Evolutionary conservation across 208 protist genomes (phyloP), one percentile per base, ranked within the genome.

Genomic region (Giardia duodenalis): DNA sequence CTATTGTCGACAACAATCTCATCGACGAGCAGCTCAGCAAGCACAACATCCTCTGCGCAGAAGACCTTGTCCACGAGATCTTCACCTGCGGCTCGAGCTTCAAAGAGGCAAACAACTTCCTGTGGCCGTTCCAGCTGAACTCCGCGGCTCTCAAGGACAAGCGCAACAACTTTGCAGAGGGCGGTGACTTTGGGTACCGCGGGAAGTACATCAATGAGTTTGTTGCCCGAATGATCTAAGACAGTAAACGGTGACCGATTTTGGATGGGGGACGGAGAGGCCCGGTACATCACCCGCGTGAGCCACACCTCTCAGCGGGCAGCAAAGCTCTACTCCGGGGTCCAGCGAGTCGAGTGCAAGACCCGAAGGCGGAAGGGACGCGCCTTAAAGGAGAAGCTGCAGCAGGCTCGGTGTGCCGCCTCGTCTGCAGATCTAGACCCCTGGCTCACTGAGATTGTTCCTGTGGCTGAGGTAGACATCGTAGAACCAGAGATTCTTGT

Each of bases 51-150:
- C 95, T 99, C 87, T 99, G 98, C 94, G 96, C 98, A 67, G 99
- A 99, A 96, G 99, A 99, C 93, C 92, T 99, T 44, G 97, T 99
- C 94, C 98, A 99, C 97, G 97, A 99, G 96, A 98, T 99, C 95
- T 97, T 96, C 97, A 99, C 98, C 93, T 96, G 96, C 93, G 98
- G 98, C 93, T 96, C 97, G 93, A 90, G 98, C 95, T 99, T 99
- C 97, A 98, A 97, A 94, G 94, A 97, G 93, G 98, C 97, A 67
- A 98, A 96, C 95, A 97, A 97, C 93, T 98, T 98, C 95, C 92
- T 99, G 67, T 99, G 98, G 98, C 98, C 98, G 93, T 99, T 99
- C 97, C 95, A 96, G 93, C 89, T 95, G 39, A 95, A 92, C 47
- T 95, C 96, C 45, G 97, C 98, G 67, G 0, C 39, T 1, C 47